Evolutionary conservation across 495 filamentous ascomycete genomes (phyloP), one percentile per base, ranked within the genome.

Genomic region (Aspergillus avenaceus): DNA sequence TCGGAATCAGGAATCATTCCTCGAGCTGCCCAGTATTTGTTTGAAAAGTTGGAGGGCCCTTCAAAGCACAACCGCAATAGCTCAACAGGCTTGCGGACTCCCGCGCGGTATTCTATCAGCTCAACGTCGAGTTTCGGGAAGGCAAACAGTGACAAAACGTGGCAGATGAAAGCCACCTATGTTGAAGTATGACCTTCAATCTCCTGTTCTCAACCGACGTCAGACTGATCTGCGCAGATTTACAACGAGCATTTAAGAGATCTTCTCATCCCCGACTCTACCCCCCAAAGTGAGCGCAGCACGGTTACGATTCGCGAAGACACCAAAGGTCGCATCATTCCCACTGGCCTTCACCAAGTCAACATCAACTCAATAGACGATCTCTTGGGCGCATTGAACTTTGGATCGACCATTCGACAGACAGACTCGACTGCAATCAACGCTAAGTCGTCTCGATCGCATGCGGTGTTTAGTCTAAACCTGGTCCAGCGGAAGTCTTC

Each of bases 351-450:
- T 13, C 86, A 83, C 36, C 86, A 96, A 65, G 84, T 99, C 46
- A 84, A 84, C 11, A 88, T 99, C 58, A 93, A 96, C 58, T 96
- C 86, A 4, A 84, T 91, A 14, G 91, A 97, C 11, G 93, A 99
- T 66, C 73, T 99, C 27, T 79, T 99, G 64, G 82, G 82, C 50
- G 89, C 87, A 21, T 71, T 99, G 43, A 93, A 90, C 66, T 90
- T 91, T 60, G 93, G 93, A 24, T 99, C 93, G 2, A 82, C 87
- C 9, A 95, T 99, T 60, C 84, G 93, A 36, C 93, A 99, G 64
- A 99, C 93, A 2, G 93, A 99, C 69, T 90, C 93, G n/a, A 99
- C 93, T 9, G 93, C 95, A 1, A 92, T 99, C 56, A 99, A 99
- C 67, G 93, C 92, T 31, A 90, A 95, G 59, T 97, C 95, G 2